These are phyloP conservation scores for Triangularia setosa DNA, from an alignment of 2,329 filamentous ascomycete species.

Conservation along the genomic window DNA sequence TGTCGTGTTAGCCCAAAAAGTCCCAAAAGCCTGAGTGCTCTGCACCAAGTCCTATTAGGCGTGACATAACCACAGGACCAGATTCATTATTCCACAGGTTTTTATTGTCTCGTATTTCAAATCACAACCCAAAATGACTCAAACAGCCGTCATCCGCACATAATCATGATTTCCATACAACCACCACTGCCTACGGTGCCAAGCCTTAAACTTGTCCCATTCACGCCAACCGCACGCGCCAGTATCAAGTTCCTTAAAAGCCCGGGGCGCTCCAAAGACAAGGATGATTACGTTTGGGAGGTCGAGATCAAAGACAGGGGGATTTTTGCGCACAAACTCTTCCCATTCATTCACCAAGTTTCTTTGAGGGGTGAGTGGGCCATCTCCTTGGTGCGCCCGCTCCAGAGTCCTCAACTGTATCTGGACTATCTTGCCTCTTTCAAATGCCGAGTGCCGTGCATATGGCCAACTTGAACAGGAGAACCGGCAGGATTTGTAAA, in stretches of 20 bases:
- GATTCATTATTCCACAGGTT: too few relatives aligned
- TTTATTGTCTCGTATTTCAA: too few relatives aligned
- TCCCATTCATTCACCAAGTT: background rate
- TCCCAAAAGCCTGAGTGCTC: too few relatives aligned
- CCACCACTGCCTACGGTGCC: background rate
- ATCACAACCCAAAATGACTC: too few relatives aligned
- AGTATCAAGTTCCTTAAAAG: conserved; percentile 9
- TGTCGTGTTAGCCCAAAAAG: too few relatives aligned
- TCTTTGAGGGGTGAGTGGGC: background rate
- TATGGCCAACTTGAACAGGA: conserved; percentile 18
- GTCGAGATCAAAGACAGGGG: conserved; percentile 5
- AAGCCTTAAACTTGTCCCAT: conserved; percentile 15
- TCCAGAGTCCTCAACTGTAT: conserved; percentile 1
- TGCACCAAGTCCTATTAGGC: too few relatives aligned
- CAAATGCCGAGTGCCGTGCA: conserved; percentile 18
- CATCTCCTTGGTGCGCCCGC: background rate
- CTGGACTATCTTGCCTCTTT: conserved; percentile 16
- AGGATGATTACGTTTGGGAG: conserved; percentile 13
- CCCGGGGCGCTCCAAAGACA: background rate
- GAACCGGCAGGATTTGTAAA: too few relatives aligned
- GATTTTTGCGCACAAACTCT: conserved; percentile 10
- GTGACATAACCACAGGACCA: too few relatives aligned
- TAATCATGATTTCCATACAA: background rate
- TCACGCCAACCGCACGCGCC: conserved; percentile 6
- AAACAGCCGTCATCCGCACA: too few relatives aligned